Conservation (phyloP, 768 basidiomycete species). For the Boletus subparvulus region DNA sequence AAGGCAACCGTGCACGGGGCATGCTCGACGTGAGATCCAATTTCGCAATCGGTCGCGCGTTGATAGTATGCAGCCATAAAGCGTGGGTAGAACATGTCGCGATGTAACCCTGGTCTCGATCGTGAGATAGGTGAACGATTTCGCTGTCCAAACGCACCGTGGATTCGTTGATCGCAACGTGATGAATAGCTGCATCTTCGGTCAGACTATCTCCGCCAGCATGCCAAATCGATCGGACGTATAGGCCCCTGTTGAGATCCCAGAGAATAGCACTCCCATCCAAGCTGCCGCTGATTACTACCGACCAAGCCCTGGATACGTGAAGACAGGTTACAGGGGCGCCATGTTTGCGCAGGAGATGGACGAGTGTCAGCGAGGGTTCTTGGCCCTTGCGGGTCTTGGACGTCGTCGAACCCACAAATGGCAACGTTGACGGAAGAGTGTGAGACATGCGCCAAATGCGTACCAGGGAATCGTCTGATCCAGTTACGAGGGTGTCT, state of each 20-base stretch:
- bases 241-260: slow-evolving; percentile 84
- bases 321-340: slow-evolving; percentile 65
- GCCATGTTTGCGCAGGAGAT: slow-evolving; percentile 81
- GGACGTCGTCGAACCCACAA: slow-evolving; percentile 15
- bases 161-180: slow-evolving; percentile 81
- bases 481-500: slow-evolving; percentile 75
- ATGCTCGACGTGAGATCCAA: slow-evolving; percentile 55
- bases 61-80: slow-evolving; percentile 82
- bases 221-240: slow-evolving; percentile 81
- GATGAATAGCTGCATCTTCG: slow-evolving; percentile 50
- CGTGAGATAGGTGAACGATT: background rate
- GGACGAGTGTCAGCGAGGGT: slow-evolving; percentile 46
- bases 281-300: slow-evolving; percentile 78
- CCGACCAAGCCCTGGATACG: slow-evolving; percentile 79
- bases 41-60: slow-evolving; percentile 73
- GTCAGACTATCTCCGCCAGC: slow-evolving; percentile 27
- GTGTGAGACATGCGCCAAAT: slow-evolving; percentile 66
- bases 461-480: slow-evolving; percentile 76
- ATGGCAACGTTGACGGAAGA: slow-evolving; percentile 15
- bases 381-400: slow-evolving; percentile 24
- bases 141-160: slow-evolving; percentile 52
- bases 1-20: slow-evolving; percentile 43
- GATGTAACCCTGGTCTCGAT: slow-evolving; percentile 69
- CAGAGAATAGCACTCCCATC: slow-evolving; percentile 87
- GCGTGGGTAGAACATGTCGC: slow-evolving; percentile 75